These are phyloP conservation scores for Nakazawaea peltata DNA, from an alignment of 805 yeast species.

Conservation along the genomic window DNA sequence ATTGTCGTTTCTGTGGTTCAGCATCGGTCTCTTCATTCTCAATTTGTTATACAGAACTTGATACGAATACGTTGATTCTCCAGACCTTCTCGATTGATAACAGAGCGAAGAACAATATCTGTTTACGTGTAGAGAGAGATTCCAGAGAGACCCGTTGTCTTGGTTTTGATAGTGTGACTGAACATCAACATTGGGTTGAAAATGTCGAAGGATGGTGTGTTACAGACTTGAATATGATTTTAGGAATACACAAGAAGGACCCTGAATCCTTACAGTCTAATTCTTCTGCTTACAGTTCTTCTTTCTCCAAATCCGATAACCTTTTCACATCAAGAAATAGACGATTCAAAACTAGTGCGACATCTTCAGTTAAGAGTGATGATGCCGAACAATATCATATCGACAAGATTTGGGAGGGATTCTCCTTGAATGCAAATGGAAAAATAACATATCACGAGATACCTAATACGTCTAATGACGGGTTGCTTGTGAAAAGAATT, in stretches of 20 bases:
- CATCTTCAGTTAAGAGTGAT: background rate
- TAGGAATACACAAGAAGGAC: constrained; percentile 52
- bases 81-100: constrained; percentile 71
- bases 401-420: constrained; percentile 65
- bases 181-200: constrained; percentile 58
- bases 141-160: constrained; percentile 85
- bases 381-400: constrained; percentile 4
- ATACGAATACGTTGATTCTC: constrained; percentile 48
- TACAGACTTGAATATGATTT: constrained; percentile 67
- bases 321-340: background rate
- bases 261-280: background rate
- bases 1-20: constrained; percentile 88
- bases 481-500: constrained; percentile 44
- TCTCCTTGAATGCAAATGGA: constrained; percentile 68
- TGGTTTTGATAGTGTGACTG: constrained; percentile 71
- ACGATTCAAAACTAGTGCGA: background rate
- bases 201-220: constrained; percentile 72
- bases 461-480: constrained; percentile 35
- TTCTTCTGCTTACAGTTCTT: background rate
- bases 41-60: constrained; percentile 58
- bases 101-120: constrained; percentile 70
- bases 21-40: constrained; percentile 70
- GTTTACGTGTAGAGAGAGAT: constrained; percentile 87
- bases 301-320: background rate
- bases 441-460: constrained; percentile 51